Base-by-base conservation (phyloP, 2,329 filamentous ascomycete genomes). In the Botrytis aclada region DNA sequence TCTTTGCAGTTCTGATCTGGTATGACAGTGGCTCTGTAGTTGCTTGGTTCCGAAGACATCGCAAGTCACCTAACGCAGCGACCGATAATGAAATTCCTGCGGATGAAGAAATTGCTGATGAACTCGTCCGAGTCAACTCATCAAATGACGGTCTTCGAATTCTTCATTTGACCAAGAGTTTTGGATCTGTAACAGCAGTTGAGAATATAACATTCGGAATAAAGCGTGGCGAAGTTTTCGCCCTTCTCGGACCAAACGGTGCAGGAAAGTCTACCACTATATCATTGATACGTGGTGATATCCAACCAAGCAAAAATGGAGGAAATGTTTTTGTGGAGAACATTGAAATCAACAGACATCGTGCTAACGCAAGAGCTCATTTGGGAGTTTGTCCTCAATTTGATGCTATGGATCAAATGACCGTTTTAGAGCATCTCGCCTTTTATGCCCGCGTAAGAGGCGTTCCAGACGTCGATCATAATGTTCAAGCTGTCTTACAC, bases 241-340 rank as follows among this genome's bases (percentile, higher is more conserved):
- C 94, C 0, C 86, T 98, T 0, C 87, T 98, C 1, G 95, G 95
- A 0, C 94, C 95, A 25, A 97, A 97, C 79, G 94, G 95, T 37
- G 95, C 95, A 1, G 95, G 95, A 73, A 98, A 98, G 79, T 94
- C 91, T 0, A 97, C 94, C 0, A 97, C 92, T 0, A 97, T 98
- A 77, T 93, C 91, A 1, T 85, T 97, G 61, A 94, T 98, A 76
- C 89, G 95, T 75, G 95, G 95, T n/a, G 95, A 98, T 78, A 87
- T 95, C 41, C 89, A 90, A 69, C 94, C 94, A 0, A 85, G 83
- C 66, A 83, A 83, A 71, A 88, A 89, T 71, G 88, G 88, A n/a
- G 93, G 94, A 45, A 92, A 97, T 73, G 89, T 98, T 7, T 87
- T 94, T 60, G 92, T 98, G 54, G 93, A 97, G 79, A 86, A 91